A percentile compares a stretch with the other conserved stretches of the same genome.
These are phyloP conservation scores for Ophiostoma montium DNA, from an alignment of 2,329 filamentous ascomycete species.

Conservation along the genomic window DNA sequence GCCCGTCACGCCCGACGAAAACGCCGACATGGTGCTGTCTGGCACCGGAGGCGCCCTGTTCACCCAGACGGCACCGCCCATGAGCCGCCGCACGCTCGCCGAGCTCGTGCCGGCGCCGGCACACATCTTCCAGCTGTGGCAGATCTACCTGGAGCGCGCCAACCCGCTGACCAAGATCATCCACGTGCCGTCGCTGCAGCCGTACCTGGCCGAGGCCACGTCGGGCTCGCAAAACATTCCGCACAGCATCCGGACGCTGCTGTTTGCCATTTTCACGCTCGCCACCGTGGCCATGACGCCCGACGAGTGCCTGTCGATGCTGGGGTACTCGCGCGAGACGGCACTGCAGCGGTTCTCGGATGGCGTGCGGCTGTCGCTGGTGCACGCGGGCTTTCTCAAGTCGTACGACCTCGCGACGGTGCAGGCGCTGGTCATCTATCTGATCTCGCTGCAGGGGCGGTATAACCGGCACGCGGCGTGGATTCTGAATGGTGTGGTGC, in stretches of 20 bases:
- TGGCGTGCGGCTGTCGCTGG: constrained; percentile 35
- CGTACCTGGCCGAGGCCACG: constrained; percentile 48
- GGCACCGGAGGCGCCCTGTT: background rate
- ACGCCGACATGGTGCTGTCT: constrained; percentile 35
- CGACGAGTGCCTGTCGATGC: constrained; percentile 38
- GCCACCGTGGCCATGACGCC: constrained; percentile 40
- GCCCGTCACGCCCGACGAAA: constrained; percentile 34
- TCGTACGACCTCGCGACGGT: constrained; percentile 43
- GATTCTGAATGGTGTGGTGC: constrained; percentile 44
- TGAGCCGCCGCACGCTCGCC: constrained; percentile 25
- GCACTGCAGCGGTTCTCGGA: constrained; percentile 37
- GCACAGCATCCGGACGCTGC: constrained; percentile 43
- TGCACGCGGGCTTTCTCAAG: constrained; percentile 41
- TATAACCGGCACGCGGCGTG: constrained; percentile 46
- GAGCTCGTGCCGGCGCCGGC: constrained; percentile 49
- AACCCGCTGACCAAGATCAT: constrained; percentile 61
- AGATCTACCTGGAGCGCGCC: constrained; percentile 58
- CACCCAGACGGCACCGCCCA: constrained; percentile 15
- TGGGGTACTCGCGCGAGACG: constrained; percentile 34
- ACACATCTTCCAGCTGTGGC: constrained; percentile 60
- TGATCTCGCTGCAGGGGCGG: constrained; percentile 42
- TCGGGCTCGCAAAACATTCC: constrained; percentile 40
- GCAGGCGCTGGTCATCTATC: constrained; percentile 43
- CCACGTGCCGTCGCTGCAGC: constrained; percentile 56
- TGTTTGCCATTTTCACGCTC: constrained; percentile 53